Evolutionary conservation across 2,329 filamentous ascomycete species (phyloP), one percentile per base, ranked within the genome.

Genomic region (Fusarium marasasianum): DNA sequence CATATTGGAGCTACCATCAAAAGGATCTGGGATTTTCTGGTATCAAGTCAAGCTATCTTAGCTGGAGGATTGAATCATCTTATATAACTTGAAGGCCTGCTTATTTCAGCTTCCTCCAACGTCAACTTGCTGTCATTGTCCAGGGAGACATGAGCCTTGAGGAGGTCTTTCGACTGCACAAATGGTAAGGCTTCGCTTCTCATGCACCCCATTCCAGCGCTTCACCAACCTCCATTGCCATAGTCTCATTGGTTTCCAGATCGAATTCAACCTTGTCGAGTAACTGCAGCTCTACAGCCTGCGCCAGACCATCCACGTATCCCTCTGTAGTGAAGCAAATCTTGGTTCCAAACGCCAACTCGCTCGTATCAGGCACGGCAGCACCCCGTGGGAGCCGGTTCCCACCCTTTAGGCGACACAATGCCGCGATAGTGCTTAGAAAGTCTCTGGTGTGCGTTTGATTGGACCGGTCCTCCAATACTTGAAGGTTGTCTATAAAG

Each of bases 111-210:
- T 35, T 35, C 33, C 3, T 35, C 14, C 1, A 35, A 15, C 3
- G 14, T 35, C 33, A 8, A 14, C 33, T 35, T 17, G 33, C 33
- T 35, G 7, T 35, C 1, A 1, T 17, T 17, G 3, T 35, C 33
- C 33, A 17, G 14, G 33, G 33, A 17, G 8, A 8, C 33, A 35
- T 17, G 33, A 17, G 33, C 33, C 33, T 35, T 35, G 14, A 35
- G 33, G 7, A 35, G 33, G 3, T 35, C 1, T 4, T 17, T 35
- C 33, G 15, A 3, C 33, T 8, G 15, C 3, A 35, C 17, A 0
- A 0, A 35, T 2, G 15, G 33, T 15, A 35, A 35, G 33, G 10
- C 20, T 31, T 48, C 14, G 8, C 14, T 17, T 4, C 10, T 50
- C 29, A n/a, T 4, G 7, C 13, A 50, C 8, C 29, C 22, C 29